Percentiles rank a stretch among this genome's conserved stretches.
phyloP scores from a whole-genome alignment of 2,329 filamentous ascomycete genomes.

The Orbilia blumenaviensis region DNA sequence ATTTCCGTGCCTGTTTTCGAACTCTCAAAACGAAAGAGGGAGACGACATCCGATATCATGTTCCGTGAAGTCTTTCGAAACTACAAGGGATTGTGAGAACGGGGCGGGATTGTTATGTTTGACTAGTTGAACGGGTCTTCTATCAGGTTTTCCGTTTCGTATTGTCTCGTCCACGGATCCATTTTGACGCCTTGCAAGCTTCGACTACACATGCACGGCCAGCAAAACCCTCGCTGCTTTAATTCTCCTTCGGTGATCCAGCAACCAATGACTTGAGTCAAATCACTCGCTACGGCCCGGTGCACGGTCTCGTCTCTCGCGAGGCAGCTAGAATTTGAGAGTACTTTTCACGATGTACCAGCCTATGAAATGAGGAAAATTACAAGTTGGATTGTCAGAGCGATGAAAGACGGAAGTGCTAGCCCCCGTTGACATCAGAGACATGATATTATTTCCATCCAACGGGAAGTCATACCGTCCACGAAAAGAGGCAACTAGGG shows the following conservation, averaged over 20 bases:
- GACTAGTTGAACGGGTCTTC: not conserved
- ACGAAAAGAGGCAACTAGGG: not conserved
- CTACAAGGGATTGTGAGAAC: not conserved
- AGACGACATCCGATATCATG: not conserved
- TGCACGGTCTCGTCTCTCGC: conserved; percentile 5
- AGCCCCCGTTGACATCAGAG: not conserved
- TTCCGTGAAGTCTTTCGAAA: not conserved
- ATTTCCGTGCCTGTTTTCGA: not conserved
- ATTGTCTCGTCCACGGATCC: conserved; percentile 6
- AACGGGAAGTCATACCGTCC: not conserved
- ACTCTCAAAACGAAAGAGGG: not conserved
- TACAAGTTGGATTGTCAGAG: not conserved
- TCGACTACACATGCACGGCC: not conserved
- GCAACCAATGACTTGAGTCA: conserved; percentile 1
- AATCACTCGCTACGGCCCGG: conserved; percentile 12
- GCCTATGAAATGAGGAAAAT: not conserved
- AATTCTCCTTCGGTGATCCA: not conserved
- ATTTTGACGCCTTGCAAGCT: not conserved
- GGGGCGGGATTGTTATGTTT: not conserved
- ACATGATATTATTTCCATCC: not conserved
- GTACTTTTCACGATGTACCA: conserved; percentile 6
- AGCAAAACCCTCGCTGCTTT: not conserved
- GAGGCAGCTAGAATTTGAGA: not conserved
- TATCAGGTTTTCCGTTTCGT: not conserved
- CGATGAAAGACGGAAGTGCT: not conserved